Evolutionary conservation across 176 grass and related monocot species (phyloP), one percentile per base, ranked within the genome.

Genomic region (Saccharum spontaneum): DNA sequence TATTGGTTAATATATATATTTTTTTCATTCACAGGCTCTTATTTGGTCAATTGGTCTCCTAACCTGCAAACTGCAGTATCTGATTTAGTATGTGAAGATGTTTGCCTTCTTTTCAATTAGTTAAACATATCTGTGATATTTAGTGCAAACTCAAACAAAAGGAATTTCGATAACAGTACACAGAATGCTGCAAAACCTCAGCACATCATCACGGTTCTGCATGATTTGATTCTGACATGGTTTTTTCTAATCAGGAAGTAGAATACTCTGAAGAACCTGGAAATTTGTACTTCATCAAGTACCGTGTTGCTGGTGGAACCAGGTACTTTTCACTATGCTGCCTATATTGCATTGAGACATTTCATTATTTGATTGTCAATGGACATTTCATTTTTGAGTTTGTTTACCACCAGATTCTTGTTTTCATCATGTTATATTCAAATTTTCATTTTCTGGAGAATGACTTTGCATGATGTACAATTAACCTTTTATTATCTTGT

Each of bases 11-110:
- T 80, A 62, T 23, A 20, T 69, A 12, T 76, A 48, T 63, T 79
- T 69, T 72, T 80, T 79, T 31, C 67, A 44, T 88, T 49, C 67
- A 57, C 96, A 98, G 96, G 96, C 73, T 95, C 93, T 87, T 98
- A 98, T 78, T 88, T 98, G 93, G 96, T 98, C 73, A 98, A 98
- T 70, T 98, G 96, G 96, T 98, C 96, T 52, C 96, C 96, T 44
- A 90, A 87, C 67, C 83, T 98, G 31, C 96, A 94, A 87, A 98
- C 96, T 87, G 93, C 96, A 71, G 91, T 98, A 49, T 98, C 96
- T 12, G 96, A 98, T 90, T 89, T 98, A 83, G 96, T 98, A 94
- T 84, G 78, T 86, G 73, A 79, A 54, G 82, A 57, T n/a, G 10
- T 78, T 73, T 43, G 3, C 61, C 26, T 81, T 57, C 37, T 28